Conservation (phyloP, 257 asterid genomes). For the Plectranthus barbatus region DNA sequence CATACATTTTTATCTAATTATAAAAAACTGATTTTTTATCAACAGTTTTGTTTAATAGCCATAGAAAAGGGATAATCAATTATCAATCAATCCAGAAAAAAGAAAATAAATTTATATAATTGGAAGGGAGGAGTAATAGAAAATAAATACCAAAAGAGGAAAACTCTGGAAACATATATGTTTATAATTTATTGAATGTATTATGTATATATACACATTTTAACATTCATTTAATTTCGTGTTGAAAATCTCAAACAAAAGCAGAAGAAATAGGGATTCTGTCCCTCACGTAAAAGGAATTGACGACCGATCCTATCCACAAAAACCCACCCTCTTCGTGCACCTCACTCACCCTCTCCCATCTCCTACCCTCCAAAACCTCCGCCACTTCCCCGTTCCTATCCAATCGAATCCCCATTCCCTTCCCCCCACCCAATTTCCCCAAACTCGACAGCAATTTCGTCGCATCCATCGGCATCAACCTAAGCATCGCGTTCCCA, state of each 20-base stretch:
- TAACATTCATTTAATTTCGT: no score
- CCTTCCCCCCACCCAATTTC: constrained; percentile 14
- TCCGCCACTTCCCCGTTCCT: constrained; percentile 40
- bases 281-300: constrained; percentile 32
- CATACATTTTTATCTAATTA: no score
- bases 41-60: no score
- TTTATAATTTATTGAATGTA: no score
- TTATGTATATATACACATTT: no score
- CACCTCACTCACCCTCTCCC: constrained; percentile 67
- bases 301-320: constrained; percentile 68
- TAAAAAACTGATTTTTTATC: no score
- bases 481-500: constrained; percentile 20
- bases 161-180: no score
- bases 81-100: no score
- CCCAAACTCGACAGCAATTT: constrained; percentile 18
- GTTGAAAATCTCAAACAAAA: neutral
- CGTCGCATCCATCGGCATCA: constrained; percentile 33
- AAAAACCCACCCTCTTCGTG: constrained; percentile 38
- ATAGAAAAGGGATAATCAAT: no score
- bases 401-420: constrained; percentile 47
- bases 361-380: constrained; percentile 28
- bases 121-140: no score
- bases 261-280: neutral
- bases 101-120: no score
- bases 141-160: no score